Conservation (phyloP, 306 rosid genomes). For the Adenanthera pavonina region DNA sequence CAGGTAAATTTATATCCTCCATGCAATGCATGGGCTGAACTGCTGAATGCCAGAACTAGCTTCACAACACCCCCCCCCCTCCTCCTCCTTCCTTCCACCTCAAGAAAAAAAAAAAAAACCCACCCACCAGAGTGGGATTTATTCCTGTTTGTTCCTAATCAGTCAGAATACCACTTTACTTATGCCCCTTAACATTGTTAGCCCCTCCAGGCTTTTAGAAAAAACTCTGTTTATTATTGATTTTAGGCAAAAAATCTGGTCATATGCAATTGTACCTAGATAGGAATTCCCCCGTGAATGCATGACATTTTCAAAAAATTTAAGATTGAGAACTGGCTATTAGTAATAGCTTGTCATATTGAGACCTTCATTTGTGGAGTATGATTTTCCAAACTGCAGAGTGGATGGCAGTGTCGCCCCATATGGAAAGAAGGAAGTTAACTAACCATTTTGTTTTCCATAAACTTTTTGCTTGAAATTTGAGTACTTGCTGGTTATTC, state of each 20-base stretch:
- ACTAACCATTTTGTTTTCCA: conserved; percentile 9
- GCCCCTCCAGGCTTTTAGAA: conserved; percentile 21
- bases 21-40: not conserved
- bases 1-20: conserved; percentile 63
- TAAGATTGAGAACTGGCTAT: conserved; percentile 28
- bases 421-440: conserved; percentile 20
- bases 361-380: conserved; percentile 20
- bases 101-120: not conserved
- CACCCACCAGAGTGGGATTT: not conserved
- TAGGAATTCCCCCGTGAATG: not conserved
- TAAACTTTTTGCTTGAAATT: conserved; percentile 32
- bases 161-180: conserved; percentile 16
- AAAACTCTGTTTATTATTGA: conserved; percentile 11
- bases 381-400: conserved; percentile 10
- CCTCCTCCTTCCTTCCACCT: no score
- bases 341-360: conserved; percentile 1
- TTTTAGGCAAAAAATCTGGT: conserved; percentile 25
- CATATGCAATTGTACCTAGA: conserved; percentile 18
- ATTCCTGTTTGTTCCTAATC: not conserved
- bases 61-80: not conserved
- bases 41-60: conserved; percentile 18
- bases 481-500: conserved; percentile 44
- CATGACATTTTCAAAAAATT: conserved; percentile 24
- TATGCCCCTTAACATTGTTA: conserved; percentile 5
- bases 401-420: not conserved